Conservation (phyloP, 2,329 filamentous ascomycete species). For the Talaromyces sp. region DNA sequence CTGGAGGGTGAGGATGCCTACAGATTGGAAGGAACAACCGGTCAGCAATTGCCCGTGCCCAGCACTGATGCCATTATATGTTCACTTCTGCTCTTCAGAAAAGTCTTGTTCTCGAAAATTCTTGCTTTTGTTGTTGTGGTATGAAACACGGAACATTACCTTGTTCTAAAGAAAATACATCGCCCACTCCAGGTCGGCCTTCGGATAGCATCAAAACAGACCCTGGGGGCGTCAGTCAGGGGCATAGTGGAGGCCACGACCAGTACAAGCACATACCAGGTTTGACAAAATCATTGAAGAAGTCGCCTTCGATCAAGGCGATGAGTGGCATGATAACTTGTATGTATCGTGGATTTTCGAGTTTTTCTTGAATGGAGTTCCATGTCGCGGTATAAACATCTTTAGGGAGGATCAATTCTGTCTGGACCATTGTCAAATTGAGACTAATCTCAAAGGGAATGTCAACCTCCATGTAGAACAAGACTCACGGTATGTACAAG, state of each 20-base stretch:
- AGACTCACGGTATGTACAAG: conserved; percentile 63
- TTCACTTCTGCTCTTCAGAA: not conserved
- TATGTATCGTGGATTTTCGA: conserved; percentile 53
- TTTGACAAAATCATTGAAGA: conserved; percentile 84
- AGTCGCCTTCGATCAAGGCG: conserved; percentile 67
- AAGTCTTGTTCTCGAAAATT: not conserved
- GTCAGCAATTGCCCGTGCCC: not conserved
- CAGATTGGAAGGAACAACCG: conserved; percentile 1
- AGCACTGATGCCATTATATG: not conserved
- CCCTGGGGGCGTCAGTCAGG: conserved; percentile 46
- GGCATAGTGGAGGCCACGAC: not conserved
- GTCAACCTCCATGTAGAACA: not conserved
- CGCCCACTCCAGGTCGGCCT: conserved; percentile 66
- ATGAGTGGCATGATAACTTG: conserved; percentile 68
- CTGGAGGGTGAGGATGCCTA: conserved; percentile 69
- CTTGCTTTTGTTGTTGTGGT: not conserved
- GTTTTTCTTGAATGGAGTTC: conserved; percentile 48
- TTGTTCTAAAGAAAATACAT: conserved; percentile 66
- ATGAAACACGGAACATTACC: conserved; percentile 46
- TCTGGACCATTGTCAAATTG: conserved; percentile 23
- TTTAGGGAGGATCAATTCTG: conserved; percentile 68
- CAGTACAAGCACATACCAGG: conserved; percentile 50
- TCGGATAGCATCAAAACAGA: conserved; percentile 81
- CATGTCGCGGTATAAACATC: conserved; percentile 56
- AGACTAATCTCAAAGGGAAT: not conserved